phyloP scores from a whole-genome alignment of 805 yeast genomes.

The Starmerella bombicola region DNA sequence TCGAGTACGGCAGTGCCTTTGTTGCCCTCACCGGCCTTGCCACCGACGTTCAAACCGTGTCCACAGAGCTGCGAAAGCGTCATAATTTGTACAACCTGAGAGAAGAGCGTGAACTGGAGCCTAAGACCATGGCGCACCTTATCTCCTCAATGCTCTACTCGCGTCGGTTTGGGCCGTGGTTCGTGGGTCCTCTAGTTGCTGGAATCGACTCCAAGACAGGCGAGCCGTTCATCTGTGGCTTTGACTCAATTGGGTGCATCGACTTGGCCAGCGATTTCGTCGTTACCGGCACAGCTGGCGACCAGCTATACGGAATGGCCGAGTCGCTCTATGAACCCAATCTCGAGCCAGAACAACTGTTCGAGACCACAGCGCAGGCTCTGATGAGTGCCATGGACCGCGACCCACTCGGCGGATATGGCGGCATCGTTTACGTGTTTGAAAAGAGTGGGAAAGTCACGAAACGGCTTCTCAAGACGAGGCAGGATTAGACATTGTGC shows the following conservation, averaged over 20 bases:
- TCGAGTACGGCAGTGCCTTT: slow-evolving; percentile 63
- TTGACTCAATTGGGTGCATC: slow-evolving; percentile 92
- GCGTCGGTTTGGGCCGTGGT: slow-evolving; percentile 84
- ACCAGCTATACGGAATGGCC: slow-evolving; percentile 97
- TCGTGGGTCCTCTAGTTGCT: slow-evolving; percentile 92
- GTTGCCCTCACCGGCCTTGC: slow-evolving; percentile 93
- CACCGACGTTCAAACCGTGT: slow-evolving; percentile 76
- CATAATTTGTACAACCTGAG: slow-evolving; percentile 79
- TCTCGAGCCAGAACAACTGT: slow-evolving; percentile 85
- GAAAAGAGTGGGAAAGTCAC: slow-evolving; percentile 57
- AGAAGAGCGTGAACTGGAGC: slow-evolving; percentile 88
- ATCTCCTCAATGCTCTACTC: slow-evolving; percentile 84
- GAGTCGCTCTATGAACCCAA: slow-evolving; percentile 90
- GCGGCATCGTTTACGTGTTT: slow-evolving; percentile 84
- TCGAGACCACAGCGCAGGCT: slow-evolving; percentile 91
- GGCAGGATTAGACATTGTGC: slow-evolving; percentile 61
- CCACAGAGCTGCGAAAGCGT: slow-evolving; percentile 67
- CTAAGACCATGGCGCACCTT: slow-evolving; percentile 82
- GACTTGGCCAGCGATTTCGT: slow-evolving; percentile 90
- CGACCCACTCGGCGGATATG: slow-evolving; percentile 97
- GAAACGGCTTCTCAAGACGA: slow-evolving; percentile 76
- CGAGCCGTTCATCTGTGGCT: slow-evolving; percentile 86
- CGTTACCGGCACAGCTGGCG: slow-evolving; percentile 93
- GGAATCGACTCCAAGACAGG: slow-evolving; percentile 75
- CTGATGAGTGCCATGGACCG: slow-evolving; percentile 89